Evolutionary conservation across 2,329 filamentous ascomycete genomes (phyloP), one percentile per base, ranked within the genome.

Genomic region (Raffaelea ambrosiae): DNA sequence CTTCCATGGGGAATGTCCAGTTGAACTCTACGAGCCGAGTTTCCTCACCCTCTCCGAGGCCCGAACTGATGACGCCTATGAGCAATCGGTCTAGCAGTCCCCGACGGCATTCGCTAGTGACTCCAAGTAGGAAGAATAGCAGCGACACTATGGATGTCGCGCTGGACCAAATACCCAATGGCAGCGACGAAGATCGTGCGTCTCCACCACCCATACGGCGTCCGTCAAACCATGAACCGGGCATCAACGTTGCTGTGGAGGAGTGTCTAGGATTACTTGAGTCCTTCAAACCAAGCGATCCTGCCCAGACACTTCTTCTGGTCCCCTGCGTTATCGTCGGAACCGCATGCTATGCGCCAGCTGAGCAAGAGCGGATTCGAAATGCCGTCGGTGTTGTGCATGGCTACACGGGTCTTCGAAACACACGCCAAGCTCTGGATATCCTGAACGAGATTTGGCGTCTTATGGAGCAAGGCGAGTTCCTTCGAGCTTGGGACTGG

Each of bases 401-500:
- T 38, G 72, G 70, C 1, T 83, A 83, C 55, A 83, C 77, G 0
- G 77, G 78, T 4, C 66, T 83, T 23, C 69, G 73, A 21, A 82
- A 81, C 55, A 73, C 75, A 23, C 74, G 81, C 53, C 68, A 72
- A 13, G 73, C 74, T 3, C 53, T 65, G 16, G 66, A 77, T 50
- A 61, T 83, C 1, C 67, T 83, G 13, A 73, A 79, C 53, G 72
- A 76, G 54, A 66, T 83, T 3, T 83, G 79, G 79, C 61, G 66
- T 20, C 66, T 76, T 20, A 82, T 83, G 76, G 75, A 74, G 22
- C 59, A 62, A 10, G 76, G 72, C 19, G 74, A 82, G 44, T 81
- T 77, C 73, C 55, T 67, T 22, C 68, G 69, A 18, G 77, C 76
- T 8, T 84, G 80, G 80, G 80, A 84, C 59, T 83, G 79, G 79